Evolutionary conservation across 2,329 filamentous ascomycete genomes (phyloP).

Genomic region (Tolypocladium ovalisporum): DNA sequence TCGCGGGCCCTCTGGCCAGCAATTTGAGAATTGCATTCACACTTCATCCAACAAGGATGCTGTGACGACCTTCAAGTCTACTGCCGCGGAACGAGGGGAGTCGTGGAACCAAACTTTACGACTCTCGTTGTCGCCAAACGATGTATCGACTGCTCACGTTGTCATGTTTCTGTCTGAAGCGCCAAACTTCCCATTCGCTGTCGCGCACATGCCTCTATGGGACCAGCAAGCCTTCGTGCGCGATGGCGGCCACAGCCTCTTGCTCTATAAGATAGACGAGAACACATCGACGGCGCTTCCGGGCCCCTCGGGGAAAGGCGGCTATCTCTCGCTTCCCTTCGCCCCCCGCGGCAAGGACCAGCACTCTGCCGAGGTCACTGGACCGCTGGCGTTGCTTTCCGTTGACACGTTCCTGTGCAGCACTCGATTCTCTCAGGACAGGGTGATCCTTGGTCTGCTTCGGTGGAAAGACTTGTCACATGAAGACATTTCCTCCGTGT

Average conservation of each 20-base stretch:
- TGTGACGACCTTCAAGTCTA: slow-evolving; percentile 80
- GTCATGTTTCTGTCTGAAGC: slow-evolving; percentile 84
- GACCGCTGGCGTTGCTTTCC: slow-evolving; percentile 67
- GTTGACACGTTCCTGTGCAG: slow-evolving; percentile 85
- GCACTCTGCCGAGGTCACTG: slow-evolving; percentile 63
- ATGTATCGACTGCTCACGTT: slow-evolving; percentile 75
- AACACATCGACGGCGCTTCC: slow-evolving; percentile 60
- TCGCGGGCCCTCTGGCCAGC: slow-evolving; percentile 63
- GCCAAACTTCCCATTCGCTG: slow-evolving; percentile 77
- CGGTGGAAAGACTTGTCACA: slow-evolving; percentile 73
- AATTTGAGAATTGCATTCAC: slow-evolving; percentile 80
- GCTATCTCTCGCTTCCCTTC: slow-evolving; percentile 81
- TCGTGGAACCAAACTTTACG: slow-evolving; percentile 83
- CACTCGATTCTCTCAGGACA: slow-evolving; percentile 88
- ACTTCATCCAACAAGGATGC: slow-evolving; percentile 71
- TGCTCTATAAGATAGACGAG: slow-evolving; percentile 89
- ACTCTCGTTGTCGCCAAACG: slow-evolving; percentile 64
- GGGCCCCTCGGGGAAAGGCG: slow-evolving; percentile 60
- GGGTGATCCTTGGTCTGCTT: slow-evolving; percentile 69
- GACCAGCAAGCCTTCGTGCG: slow-evolving; percentile 79
- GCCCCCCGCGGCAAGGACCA: slow-evolving; percentile 55
- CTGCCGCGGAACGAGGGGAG: slow-evolving; percentile 66
- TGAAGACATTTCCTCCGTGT: slow-evolving; percentile 59
- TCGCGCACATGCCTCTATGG: slow-evolving; percentile 92
- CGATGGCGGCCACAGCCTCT: slow-evolving; percentile 70